phyloP scores from a whole-genome alignment of 2,329 filamentous ascomycete genomes.

The Sclerotinia glacialis region DNA sequence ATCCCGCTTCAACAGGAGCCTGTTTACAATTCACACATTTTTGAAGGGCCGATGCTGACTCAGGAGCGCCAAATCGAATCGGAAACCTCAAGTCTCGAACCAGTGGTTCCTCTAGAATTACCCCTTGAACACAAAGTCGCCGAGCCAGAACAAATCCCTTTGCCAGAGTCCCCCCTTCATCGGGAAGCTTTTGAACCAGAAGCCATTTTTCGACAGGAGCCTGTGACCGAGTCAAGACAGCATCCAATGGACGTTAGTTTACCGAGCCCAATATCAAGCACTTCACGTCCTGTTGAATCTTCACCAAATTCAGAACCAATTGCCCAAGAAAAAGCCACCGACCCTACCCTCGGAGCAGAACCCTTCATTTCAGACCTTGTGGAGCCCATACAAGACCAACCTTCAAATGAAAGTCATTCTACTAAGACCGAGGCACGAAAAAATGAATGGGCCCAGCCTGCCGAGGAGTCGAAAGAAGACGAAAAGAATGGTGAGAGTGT shows the following conservation, averaged over 20 bases:
- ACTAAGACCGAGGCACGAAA: background rate
- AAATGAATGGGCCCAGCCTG: background rate
- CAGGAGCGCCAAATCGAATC: background rate
- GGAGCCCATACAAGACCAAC: background rate
- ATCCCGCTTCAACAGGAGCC: background rate
- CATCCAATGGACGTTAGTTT: background rate
- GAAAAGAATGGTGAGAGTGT: background rate
- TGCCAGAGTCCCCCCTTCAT: background rate
- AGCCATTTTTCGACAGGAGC: background rate
- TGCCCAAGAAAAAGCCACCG: background rate
- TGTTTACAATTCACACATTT: background rate
- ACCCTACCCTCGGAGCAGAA: background rate
- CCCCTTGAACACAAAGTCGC: background rate
- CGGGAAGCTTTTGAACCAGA: background rate
- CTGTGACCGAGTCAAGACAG: background rate
- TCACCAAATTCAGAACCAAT: constrained; percentile 3
- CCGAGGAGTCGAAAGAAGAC: background rate
- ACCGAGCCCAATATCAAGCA: background rate
- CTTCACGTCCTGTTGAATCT: background rate
- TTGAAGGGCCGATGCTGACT: background rate
- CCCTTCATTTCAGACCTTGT: background rate
- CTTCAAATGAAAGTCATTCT: background rate
- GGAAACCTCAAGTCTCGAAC: background rate
- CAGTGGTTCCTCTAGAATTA: background rate
- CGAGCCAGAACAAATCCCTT: constrained; percentile 1